Evolutionary conservation across 75 land plant genomes (phyloP), one percentile per base, ranked within the genome.

Genomic region (Sequoiadendron giganteum): DNA sequence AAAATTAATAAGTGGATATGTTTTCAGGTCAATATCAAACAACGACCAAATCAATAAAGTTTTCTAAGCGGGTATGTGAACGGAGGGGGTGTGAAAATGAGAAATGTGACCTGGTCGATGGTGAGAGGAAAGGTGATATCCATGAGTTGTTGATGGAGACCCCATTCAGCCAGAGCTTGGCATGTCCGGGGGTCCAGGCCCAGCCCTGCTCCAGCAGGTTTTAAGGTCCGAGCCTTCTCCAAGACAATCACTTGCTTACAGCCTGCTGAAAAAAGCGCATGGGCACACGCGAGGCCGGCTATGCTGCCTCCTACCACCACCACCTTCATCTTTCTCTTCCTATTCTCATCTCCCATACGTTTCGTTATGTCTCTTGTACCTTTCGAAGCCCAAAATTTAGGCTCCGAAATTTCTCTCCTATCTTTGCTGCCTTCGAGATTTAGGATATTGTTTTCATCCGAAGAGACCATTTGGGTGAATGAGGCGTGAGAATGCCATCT

Each of bases 281-380:
- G 96, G 1, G 98, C 98, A 89, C 94, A 90, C 11, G 93, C 90
- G 2, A 94, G 75, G 1, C 98, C 98, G 0, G 95, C 98, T 30
- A 95, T 91, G 91, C 98, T 96, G 10, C 98, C 98, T 11, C 98
- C 96, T 3, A 95, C 95, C 40, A 96, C 90, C 86, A 96, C 90
- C 81, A 95, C 96, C 87, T 89, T 92, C 40, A 85, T 85, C 85
- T 81, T 79, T 88, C 76, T 43, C 65, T n/a, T 80, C 58, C 91
- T 85, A 43, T 21, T 61, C 25, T 61, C 28, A 39, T 25, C n/a
- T 25, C 8, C 6, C 28, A 6, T 6, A 21, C 70, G 6, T 25
- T 21, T 1, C 8, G 0, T 19, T 61, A 61, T 61, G 28, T 61
- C 54, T 52, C 1, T n/a, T n/a, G n/a, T 52, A 1, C 42, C 1